Evolutionary conservation across 1,139 yeast genomes (phyloP).

Genomic region (Suhomyces bolitotheri): DNA sequence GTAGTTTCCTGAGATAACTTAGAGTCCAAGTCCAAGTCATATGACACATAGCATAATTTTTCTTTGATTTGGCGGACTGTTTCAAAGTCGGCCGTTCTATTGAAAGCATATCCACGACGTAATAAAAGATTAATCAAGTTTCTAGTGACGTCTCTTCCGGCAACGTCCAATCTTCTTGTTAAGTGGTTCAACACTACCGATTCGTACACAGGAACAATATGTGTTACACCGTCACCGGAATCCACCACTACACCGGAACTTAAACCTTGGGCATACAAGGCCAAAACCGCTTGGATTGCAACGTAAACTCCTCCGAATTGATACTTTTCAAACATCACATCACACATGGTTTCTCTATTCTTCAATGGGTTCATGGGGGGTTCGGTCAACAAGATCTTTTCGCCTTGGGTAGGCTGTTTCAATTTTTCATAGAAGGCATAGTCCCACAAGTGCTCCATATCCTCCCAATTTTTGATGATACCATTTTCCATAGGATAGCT

Average conservation of each 20-base stretch:
- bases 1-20: slow-evolving; percentile 92
- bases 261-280: slow-evolving; percentile 94
- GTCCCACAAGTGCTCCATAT: slow-evolving; percentile 98
- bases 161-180: slow-evolving; percentile 91
- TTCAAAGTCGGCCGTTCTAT: slow-evolving; percentile 97
- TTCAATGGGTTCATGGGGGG: slow-evolving; percentile 97
- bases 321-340: slow-evolving; percentile 95
- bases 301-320: slow-evolving; percentile 96
- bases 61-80: slow-evolving; percentile 98
- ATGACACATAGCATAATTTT: slow-evolving; percentile 91
- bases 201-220: slow-evolving; percentile 96
- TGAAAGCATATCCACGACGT: slow-evolving; percentile 96
- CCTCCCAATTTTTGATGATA: slow-evolving; percentile 96
- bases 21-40: slow-evolving; percentile 86
- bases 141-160: slow-evolving; percentile 97
- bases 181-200: slow-evolving; percentile 92
- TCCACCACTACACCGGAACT: slow-evolving; percentile 99
- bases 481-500: slow-evolving; percentile 99
- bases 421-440: slow-evolving; percentile 92
- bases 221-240: slow-evolving; percentile 88
- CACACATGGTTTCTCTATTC: slow-evolving; percentile 93
- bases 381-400: slow-evolving; percentile 85
- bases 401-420: slow-evolving; percentile 73
- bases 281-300: slow-evolving; percentile 97
- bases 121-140: slow-evolving; percentile 85